phyloP scores from a whole-genome alignment of 352 stramenopile genomes.

The Globisporangium iwayamae region DNA sequence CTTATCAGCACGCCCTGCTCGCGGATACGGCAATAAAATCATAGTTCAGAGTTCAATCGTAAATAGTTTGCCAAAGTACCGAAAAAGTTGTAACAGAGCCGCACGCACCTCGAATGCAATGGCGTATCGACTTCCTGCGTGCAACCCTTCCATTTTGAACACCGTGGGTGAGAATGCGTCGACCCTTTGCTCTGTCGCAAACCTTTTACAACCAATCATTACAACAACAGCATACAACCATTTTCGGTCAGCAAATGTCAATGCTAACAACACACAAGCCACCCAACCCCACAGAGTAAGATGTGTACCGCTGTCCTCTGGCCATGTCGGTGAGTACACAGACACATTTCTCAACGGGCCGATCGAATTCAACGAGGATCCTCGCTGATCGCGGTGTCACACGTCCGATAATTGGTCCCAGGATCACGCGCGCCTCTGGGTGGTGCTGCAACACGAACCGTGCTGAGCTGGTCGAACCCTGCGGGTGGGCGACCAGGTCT shows the following conservation, averaged over 20 bases:
- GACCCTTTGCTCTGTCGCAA: constrained; percentile 22
- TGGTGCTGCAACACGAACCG: constrained; percentile 36
- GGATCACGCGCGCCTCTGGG: constrained; percentile 35
- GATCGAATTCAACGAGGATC: constrained; percentile 65
- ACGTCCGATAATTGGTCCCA: constrained; percentile 62
- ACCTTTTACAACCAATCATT: constrained; percentile 1
- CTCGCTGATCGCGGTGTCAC: constrained; percentile 48
- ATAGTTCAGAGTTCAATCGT: no score
- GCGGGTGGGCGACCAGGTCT: constrained; percentile 43
- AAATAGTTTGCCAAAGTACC: no score
- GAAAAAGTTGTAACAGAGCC: no score
- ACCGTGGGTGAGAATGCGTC: constrained; percentile 52
- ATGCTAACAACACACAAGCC: neutral
- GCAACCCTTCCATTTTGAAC: constrained; percentile 56
- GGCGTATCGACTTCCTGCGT: constrained; percentile 48
- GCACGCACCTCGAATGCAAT: constrained; percentile 51
- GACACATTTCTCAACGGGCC: constrained; percentile 25
- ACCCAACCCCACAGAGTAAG: no score
- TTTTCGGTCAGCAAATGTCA: neutral
- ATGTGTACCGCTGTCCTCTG: constrained; percentile 29
- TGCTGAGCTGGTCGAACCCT: constrained; percentile 25
- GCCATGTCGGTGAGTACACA: constrained; percentile 37
- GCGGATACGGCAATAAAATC: no score
- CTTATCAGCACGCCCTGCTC: constrained; percentile 34
- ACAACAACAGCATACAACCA: neutral